Evolutionary conservation across 306 rosid genomes (phyloP).

Genomic region (Abrus pulchellus): DNA sequence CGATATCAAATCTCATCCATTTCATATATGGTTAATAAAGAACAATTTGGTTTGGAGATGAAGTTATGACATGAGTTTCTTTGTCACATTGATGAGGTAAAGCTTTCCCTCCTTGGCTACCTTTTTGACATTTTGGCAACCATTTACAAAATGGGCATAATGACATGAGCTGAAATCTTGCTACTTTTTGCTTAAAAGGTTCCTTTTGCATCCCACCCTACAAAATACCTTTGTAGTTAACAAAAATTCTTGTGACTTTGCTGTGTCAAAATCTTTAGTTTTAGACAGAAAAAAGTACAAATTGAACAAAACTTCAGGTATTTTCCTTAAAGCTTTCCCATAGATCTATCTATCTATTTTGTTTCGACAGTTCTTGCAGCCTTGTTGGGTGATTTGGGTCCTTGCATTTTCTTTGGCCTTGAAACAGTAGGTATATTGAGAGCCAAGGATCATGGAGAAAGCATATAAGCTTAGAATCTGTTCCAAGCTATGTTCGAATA

Average conservation of each 20-base stretch:
- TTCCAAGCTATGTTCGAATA: slow-evolving; percentile 43
- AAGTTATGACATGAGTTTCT: slow-evolving; percentile 29
- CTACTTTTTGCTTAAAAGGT: slow-evolving; percentile 43
- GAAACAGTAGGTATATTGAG: neutral
- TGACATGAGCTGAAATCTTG: slow-evolving; percentile 30
- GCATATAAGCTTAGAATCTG: slow-evolving; percentile 41
- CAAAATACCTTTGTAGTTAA: slow-evolving; percentile 8
- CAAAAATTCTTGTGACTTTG: slow-evolving; percentile 5
- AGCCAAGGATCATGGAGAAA: slow-evolving; percentile 56
- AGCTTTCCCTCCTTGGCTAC: slow-evolving; percentile 42
- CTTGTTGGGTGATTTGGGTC: slow-evolving; percentile 1
- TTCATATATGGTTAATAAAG: slow-evolving; percentile 21
- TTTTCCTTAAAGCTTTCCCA: slow-evolving; percentile 21
- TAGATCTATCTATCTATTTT: slow-evolving; percentile 1
- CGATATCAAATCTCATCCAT: slow-evolving; percentile 1
- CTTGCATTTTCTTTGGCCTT: neutral
- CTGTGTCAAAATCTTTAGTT: neutral
- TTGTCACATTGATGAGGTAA: slow-evolving; percentile 29
- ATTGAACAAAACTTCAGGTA: slow-evolving; percentile 25
- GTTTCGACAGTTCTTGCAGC: slow-evolving; percentile 24
- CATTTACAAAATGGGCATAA: slow-evolving; percentile 13
- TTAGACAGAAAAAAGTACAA: neutral
- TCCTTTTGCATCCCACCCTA: slow-evolving; percentile 26
- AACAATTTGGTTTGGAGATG: slow-evolving; percentile 12
- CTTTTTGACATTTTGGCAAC: slow-evolving; percentile 45